Base-by-base conservation (phyloP, 2,329 filamentous ascomycete species). In the Neonectria ditissima region DNA sequence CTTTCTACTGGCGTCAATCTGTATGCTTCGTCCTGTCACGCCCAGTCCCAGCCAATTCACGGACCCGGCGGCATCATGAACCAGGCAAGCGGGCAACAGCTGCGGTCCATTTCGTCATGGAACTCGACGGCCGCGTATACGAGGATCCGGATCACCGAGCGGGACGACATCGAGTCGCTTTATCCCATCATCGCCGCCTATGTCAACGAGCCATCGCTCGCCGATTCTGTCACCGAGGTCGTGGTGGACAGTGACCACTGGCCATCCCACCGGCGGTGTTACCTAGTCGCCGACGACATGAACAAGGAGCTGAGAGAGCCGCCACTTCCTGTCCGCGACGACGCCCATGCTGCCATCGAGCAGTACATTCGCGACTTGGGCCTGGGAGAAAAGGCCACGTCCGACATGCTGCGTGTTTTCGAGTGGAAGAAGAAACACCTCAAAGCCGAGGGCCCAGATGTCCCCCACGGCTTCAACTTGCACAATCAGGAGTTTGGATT, bases 361-460 rank as follows among this genome's bases (percentile, higher is more conserved):
- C 6, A 22, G 4, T 47, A 55, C 32, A 24, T 60, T 9, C 43
- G 13, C 11, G 51, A 6, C 2, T 9, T 55, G 13, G 51, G 43
- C 11, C 44, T 60, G 13, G 37, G 43, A 5, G 50, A 55, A 5
- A 26, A 43, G 39, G 39, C 52, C 43, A 50, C 39, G 13, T n/a
- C n/a, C 14, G 45, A 39, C 26, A 55, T 63, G 52, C n/a, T 26
- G 3, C 32, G 18, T 5, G 41, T 55, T 11, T 57, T 69, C 4
- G 3, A 52, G 9, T 65, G 56, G 47, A 44, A 57, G 24, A 60
- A 55, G 26, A 34, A 30, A 4, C 30, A 47, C 39, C 51, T 20
- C n/a, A 7, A 22, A 2, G 54, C 50, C 3, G 6, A 44, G 5
- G 34, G 9, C 4, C 37, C 34, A 4, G 26, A 39, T 1, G 30